Evolutionary conservation across 495 filamentous ascomycete genomes (phyloP), one percentile per base, ranked within the genome.

Genomic region (Aspergillus steynii): DNA sequence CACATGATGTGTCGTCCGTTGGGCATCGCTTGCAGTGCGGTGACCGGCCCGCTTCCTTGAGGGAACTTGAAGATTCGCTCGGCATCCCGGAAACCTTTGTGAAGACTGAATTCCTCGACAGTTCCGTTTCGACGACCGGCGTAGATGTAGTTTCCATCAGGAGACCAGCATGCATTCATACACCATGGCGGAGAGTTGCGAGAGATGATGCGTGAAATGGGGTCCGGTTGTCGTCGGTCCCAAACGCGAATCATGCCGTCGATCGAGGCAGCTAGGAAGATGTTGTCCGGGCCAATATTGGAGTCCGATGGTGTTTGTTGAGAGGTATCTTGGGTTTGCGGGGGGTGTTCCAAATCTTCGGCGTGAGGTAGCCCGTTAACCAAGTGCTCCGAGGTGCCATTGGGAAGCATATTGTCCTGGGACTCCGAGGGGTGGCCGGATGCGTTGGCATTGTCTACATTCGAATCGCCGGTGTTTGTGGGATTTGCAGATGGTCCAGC

Each of bases 131-230:
- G 83, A 45, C 95, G 84, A 5, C 95, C 95, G 15, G 90, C 92
- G 74, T 96, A 99, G 58, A 99, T 92, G 74, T 83, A 93, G 73
- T 99, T 97, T 29, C 95, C 95, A 74, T 96, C 90, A 2, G 93
- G 93, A 61, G 88, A 93, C 95, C 96, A 99, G 75, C 91, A 96
- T n/a, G 92, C 92, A 62, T 89, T 91, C 89, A 96, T 98, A 73
- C 93, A 97, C 96, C 96, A 99, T 8, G 93, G 95, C 3, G 96
- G 93, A 6, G 88, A 87, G 55, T 89, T 88, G 9, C 82, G 79
- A 55, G 90, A 88, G 15, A 78, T 80, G 53, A 97, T 92, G 42
- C 86, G 83, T 31, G 96, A 92, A 12, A 97, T 78, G 3, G 96
- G 88, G 56, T 87, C 83, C 12, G 82, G 84, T 63, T 88, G 82